Evolutionary conservation across 2,329 filamentous ascomycete genomes (phyloP), one percentile per base, ranked within the genome.

Genomic region (Diaporthe sp.): DNA sequence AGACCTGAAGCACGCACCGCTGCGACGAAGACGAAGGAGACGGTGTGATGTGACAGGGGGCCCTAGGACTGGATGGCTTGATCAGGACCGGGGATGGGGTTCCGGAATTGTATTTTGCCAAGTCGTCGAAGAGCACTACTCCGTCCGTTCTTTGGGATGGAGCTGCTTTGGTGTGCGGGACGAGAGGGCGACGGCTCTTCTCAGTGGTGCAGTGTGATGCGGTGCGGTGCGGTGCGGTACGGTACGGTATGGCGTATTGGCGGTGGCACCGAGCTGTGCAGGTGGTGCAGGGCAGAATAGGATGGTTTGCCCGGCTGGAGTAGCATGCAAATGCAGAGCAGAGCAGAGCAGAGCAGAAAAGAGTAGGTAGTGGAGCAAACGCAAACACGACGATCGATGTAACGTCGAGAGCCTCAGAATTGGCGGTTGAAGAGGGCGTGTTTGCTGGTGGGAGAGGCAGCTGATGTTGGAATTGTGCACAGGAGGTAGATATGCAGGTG

Each of bases 1-100:
- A 71, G 34, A 60, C 53, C 51, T 53, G 57, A 72, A 44, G 67
- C 71, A 61, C 37, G 61, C 55, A 68, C 44, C 67, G 65, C 57
- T 71, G 71, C 72, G 28, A 61, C 44, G 53, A 39, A 58, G 51
- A 44, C 55, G 53, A n/a, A 58, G 61, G 71, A 60, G 61, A 55
- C 51, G 53, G 55, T 65, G 74, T 74, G 71, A 70, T 76, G 74
- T 62, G 61, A 70, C 65, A 60, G 49, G 60, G 37, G 58, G 71
- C 44, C 31, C 53, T 51, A 12, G 46, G 65, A 39, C 46, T 68
- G 46, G 65, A 17, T 68, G 34, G 65, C 65, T 68, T 68, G 65
- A 68, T 53, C 46, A 71, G 42, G 49, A 53, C 71, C 61, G 74
- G 55, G 71, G 31, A 76, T 61, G 58, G 70, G 67, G 44, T 55